These are phyloP conservation scores for Huntiella decipiens DNA, from an alignment of 2,329 filamentous ascomycete genomes.

Conservation along the genomic window DNA sequence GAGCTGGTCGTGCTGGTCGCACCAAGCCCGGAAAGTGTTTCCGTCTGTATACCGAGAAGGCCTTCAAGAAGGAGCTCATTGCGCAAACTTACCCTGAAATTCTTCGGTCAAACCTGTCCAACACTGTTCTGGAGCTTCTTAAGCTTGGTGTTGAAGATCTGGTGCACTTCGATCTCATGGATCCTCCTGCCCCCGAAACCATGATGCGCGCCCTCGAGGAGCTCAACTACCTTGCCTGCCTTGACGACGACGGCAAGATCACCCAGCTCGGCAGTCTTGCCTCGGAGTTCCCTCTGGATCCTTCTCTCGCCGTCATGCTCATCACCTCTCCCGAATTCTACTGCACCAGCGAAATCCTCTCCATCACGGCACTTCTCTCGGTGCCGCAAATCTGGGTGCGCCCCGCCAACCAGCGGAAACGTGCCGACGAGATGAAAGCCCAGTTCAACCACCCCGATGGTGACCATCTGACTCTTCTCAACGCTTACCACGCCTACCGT, in stretches of 20 bases:
- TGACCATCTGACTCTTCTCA: slow-evolving; percentile 88
- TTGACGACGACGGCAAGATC: slow-evolving; percentile 90
- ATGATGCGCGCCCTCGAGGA: slow-evolving; percentile 96
- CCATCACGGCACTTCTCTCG: slow-evolving; percentile 80
- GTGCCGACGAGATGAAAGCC: slow-evolving; percentile 92
- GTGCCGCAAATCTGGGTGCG: slow-evolving; percentile 89
- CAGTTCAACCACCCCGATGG: slow-evolving; percentile 85
- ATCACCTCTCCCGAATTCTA: slow-evolving; percentile 96
- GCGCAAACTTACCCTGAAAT: slow-evolving; percentile 96
- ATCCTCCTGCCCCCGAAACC: slow-evolving; percentile 91
- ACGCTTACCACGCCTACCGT: slow-evolving; percentile 97
- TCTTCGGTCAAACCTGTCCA: slow-evolving; percentile 80
- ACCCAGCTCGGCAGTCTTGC: slow-evolving; percentile 71
- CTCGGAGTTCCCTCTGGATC: slow-evolving; percentile 90
- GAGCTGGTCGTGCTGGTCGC: slow-evolving; percentile 97
- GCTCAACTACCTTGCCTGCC: slow-evolving; percentile 88
- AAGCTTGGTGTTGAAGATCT: slow-evolving; percentile 91
- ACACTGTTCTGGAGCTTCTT: slow-evolving; percentile 89
- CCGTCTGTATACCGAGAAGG: slow-evolving; percentile 81
- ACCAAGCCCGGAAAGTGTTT: slow-evolving; percentile 97
- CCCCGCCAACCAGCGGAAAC: slow-evolving; percentile 66
- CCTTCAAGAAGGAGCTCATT: slow-evolving; percentile 95
- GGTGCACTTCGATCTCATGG: slow-evolving; percentile 97
- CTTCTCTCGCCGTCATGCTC: slow-evolving; percentile 87
- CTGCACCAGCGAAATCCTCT: slow-evolving; percentile 95